Evolutionary conservation across 2,329 filamentous ascomycete genomes (phyloP).

Genomic region (Nemania diffusa): DNA sequence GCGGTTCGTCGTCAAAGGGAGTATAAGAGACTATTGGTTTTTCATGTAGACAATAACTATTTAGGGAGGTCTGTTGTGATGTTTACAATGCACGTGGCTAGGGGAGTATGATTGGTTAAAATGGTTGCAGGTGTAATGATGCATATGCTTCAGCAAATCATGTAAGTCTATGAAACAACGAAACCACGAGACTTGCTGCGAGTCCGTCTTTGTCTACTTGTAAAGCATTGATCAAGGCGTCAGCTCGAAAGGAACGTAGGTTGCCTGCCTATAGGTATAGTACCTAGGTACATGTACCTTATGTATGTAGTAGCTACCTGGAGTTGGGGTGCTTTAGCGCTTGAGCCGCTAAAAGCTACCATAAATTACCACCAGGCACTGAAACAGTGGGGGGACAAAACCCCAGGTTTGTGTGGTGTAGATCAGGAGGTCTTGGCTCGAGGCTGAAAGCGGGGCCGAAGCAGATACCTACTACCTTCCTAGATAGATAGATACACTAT

Average conservation of each 20-base stretch:
- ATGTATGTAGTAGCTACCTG: not conserved
- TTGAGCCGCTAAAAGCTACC: constrained; percentile 4
- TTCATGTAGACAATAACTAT: not conserved
- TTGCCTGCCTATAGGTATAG: constrained; percentile 7
- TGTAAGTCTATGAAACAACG: constrained; percentile 4
- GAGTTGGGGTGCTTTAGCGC: constrained; percentile 16
- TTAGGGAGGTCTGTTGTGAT: not conserved
- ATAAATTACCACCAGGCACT: not conserved
- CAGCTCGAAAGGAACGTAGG: not conserved
- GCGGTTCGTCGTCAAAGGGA: not conserved
- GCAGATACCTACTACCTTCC: not conserved
- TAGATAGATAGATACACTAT: not conserved
- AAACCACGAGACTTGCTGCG: not conserved
- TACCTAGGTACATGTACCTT: too few species aligned
- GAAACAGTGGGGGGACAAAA: constrained; percentile 10
- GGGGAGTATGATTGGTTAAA: constrained; percentile 7
- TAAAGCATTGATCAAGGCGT: not conserved
- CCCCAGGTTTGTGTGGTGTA: constrained; percentile 11
- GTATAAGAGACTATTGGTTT: not conserved
- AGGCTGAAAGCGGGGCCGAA: constrained; percentile 6
- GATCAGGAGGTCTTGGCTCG: not conserved
- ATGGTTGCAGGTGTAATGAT: not conserved
- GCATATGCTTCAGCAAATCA: not conserved
- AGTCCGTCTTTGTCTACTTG: not conserved
- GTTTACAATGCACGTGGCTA: not conserved